Evolutionary conservation across 2,329 filamentous ascomycete species (phyloP).

Genomic region (Teratosphaeriaceae sp.): DNA sequence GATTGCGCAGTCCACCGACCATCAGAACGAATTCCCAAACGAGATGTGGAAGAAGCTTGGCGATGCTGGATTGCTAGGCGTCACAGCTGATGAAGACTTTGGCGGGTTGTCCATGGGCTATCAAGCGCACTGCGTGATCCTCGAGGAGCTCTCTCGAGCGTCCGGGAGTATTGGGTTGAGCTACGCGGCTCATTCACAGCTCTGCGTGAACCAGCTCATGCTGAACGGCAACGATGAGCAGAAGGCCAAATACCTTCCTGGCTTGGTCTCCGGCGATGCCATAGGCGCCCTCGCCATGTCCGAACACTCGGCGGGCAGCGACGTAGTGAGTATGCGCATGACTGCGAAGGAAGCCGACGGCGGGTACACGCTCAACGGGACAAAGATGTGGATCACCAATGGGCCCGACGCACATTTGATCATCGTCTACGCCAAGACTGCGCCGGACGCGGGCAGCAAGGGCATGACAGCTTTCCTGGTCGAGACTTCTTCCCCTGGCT

Average conservation of each 20-base stretch:
- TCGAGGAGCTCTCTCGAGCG: slow-evolving; percentile 90
- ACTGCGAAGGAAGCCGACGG: slow-evolving; percentile 74
- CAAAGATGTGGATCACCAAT: slow-evolving; percentile 99
- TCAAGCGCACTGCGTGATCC: slow-evolving; percentile 89
- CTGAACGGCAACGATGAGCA: slow-evolving; percentile 77
- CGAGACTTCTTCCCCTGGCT: slow-evolving; percentile 66
- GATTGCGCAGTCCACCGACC: slow-evolving; percentile 75
- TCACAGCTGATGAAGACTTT: slow-evolving; percentile 88
- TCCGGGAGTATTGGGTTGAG: slow-evolving; percentile 75
- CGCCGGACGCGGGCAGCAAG: slow-evolving; percentile 70
- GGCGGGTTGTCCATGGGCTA: slow-evolving; percentile 90
- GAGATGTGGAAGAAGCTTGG: slow-evolving; percentile 94
- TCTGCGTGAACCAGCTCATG: slow-evolving; percentile 94
- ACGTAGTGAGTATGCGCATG: slow-evolving; percentile 94
- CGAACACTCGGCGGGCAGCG: slow-evolving; percentile 81
- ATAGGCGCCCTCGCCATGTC: slow-evolving; percentile 93
- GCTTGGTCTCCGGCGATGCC: slow-evolving; percentile 69
- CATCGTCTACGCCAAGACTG: slow-evolving; percentile 95
- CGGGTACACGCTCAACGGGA: slow-evolving; percentile 78
- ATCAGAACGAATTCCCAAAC: slow-evolving; percentile 77
- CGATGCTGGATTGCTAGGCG: slow-evolving; percentile 81
- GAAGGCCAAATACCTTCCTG: slow-evolving; percentile 74
- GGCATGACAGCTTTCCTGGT: slow-evolving; percentile 95
- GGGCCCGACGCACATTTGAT: slow-evolving; percentile 87
- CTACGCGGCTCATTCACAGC: slow-evolving; percentile 91